phyloP scores from a whole-genome alignment of 805 yeast genomes.

The Ogataea sp. region DNA sequence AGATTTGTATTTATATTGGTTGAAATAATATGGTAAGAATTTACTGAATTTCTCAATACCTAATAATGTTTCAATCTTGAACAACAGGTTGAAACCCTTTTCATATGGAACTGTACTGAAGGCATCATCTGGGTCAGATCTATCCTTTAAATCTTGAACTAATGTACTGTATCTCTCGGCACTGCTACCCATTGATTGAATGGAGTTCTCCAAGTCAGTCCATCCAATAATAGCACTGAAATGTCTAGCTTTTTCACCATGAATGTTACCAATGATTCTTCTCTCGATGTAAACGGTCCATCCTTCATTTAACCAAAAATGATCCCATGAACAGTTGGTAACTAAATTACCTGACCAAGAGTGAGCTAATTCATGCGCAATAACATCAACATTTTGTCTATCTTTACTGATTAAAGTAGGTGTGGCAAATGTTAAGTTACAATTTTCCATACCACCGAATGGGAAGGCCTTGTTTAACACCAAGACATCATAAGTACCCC shows the following conservation, averaged over 20 bases:
- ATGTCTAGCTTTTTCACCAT: slow-evolving; percentile 72
- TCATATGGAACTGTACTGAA: slow-evolving; percentile 87
- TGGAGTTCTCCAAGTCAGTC: slow-evolving; percentile 66
- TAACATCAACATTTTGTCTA: slow-evolving; percentile 77
- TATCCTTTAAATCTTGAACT: slow-evolving; percentile 62
- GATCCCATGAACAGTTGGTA: slow-evolving; percentile 87
- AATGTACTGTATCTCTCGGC: slow-evolving; percentile 49
- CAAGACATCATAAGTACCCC: slow-evolving; percentile 76
- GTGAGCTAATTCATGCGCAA: slow-evolving; percentile 90
- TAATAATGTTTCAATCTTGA: slow-evolving; percentile 59
- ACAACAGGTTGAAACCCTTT: slow-evolving; percentile 77
- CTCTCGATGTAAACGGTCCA: slow-evolving; percentile 93
- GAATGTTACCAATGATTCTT: slow-evolving; percentile 67
- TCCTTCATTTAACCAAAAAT: slow-evolving; percentile 92
- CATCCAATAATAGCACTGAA: slow-evolving; percentile 84
- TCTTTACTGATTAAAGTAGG: slow-evolving; percentile 85
- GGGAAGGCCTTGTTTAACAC: slow-evolving; percentile 74
- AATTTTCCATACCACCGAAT: slow-evolving; percentile 94
- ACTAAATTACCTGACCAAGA: slow-evolving; percentile 91
- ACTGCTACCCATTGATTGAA: slow-evolving; percentile 52
- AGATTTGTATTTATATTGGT: slow-evolving; percentile 57
- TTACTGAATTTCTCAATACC: slow-evolving; percentile 72
- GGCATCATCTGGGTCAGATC: slow-evolving; percentile 82
- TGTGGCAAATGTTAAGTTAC: slow-evolving; percentile 84
- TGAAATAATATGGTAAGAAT: slow-evolving; percentile 72